Percentiles rank a stretch among this genome's conserved stretches.
These are phyloP conservation scores for Colletotrichum sansevieriae DNA, from an alignment of 2,329 filamentous ascomycete species.

Conservation along the genomic window DNA sequence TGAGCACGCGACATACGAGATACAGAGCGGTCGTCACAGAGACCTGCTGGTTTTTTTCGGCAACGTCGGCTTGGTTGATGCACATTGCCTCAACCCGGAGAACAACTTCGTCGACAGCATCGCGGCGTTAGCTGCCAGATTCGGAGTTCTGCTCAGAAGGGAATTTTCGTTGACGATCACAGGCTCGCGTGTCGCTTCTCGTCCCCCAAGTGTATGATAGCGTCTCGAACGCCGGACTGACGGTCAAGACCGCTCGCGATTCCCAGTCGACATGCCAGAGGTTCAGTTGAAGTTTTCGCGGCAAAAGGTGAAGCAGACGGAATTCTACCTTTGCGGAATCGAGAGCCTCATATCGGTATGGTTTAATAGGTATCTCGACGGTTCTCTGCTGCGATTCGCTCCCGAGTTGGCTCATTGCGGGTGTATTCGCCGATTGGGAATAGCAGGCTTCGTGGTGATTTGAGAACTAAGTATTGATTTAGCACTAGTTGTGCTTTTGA, in stretches of 20 bases:
- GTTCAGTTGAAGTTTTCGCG: not conserved
- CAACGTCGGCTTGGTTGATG: slow-evolving; percentile 33
- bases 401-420: too few species aligned
- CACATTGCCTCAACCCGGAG: not conserved
- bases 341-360: too few species aligned
- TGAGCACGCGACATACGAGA: slow-evolving; percentile 30
- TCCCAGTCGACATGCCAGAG: not conserved
- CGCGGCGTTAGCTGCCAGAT: slow-evolving; percentile 9
- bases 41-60: slow-evolving; percentile 20
- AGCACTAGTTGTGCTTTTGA: too few species aligned
- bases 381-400: too few species aligned
- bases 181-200: slow-evolving; percentile 42
- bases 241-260: not conserved
- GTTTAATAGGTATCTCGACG: too few species aligned
- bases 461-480: too few species aligned
- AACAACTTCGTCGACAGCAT: not conserved
- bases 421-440: too few species aligned
- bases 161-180: not conserved
- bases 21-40: slow-evolving; percentile 23
- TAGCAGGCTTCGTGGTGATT: too few species aligned
- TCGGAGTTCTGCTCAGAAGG: slow-evolving; percentile 10
- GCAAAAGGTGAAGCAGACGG: not conserved
- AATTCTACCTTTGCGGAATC: not conserved
- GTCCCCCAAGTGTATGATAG: slow-evolving; percentile 55
- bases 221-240: slow-evolving; percentile 43